Base-by-base conservation (phyloP, 371 early-diverging fungal species). In the Syncephalastrum sp. region DNA sequence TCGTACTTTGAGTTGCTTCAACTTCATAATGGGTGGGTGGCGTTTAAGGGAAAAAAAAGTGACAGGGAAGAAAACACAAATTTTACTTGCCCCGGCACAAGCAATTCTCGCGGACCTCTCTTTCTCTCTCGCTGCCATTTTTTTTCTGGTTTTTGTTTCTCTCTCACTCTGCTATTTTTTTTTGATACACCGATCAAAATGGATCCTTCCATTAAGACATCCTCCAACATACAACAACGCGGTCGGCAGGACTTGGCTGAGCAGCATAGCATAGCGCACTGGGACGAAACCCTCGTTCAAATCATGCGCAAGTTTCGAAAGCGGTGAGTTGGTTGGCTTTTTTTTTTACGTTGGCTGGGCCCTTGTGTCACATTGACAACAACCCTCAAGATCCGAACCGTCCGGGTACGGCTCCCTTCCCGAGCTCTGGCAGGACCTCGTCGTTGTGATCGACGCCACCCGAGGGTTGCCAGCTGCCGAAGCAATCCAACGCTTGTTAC, bases 1-100 rank as follows among this genome's bases (percentile, higher is more conserved):
- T 68, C 82, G 74, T 46, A 83, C 83, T 64, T 82, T 82, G 56
- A 85, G 79, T 64, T 82, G 78, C 71, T 82, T 85, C 65, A 83
- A 81, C 68, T 82, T 83, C 85, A 85, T 85, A 41, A 53, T 68
- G 27, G 38, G 38, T 33, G 0, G 38, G 38, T 33, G 38, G 38
- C 38, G 38, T 33, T 33, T 33, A 33, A 33, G 38, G 29, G 38
- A 33, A 12, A 33, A 33, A 33, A 33, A 33, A 33, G 38, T 33
- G 38, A 33, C 38, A 33, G 38, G 38, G 38, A 33, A 33, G 38
- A 33, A 33, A 33, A 33, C 38, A 33, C 38, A 33, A 33, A 33
- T 33, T 33, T 33, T 33, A 10, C 8, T 33, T 33, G 38, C 38
- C 38, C 38, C 38, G 38, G 38, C 38, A 33, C 38, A 33, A 33